Conservation (phyloP, 78 protist genomes). For the Monocercomonoides exilis region DNA sequence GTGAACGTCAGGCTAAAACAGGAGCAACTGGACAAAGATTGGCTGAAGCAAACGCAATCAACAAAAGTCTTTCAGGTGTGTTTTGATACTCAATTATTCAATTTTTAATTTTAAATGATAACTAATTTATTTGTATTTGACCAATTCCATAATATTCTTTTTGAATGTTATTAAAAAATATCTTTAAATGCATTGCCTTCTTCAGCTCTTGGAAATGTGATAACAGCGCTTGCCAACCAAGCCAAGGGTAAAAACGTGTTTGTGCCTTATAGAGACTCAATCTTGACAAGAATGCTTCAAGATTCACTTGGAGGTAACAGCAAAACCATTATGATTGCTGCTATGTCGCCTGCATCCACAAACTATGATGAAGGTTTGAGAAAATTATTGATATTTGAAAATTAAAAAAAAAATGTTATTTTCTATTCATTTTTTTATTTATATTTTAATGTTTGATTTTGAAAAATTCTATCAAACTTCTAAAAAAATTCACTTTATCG, state of each 20-base stretch:
- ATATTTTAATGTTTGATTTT: too few relatives aligned
- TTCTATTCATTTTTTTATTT: too few relatives aligned
- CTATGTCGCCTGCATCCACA: conserved; percentile 35
- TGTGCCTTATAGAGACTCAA: conserved; percentile 86
- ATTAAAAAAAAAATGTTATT: too few relatives aligned
- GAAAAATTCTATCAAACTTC: too few relatives aligned
- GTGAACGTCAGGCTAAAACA: conserved; percentile 43
- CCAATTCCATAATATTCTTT: too few relatives aligned
- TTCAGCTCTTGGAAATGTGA: conserved; percentile 64
- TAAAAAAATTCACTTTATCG: too few relatives aligned
- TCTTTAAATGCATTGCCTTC: too few relatives aligned
- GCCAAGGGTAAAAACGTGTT: conserved; percentile 30
- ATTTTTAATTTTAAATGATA: too few relatives aligned
- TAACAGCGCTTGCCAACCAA: conserved; percentile 63
- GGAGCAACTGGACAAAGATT: conserved; percentile 45
- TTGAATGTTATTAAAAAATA: too few relatives aligned
- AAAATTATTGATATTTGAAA: too few relatives aligned
- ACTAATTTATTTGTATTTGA: too few relatives aligned
- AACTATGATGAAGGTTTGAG: conserved; percentile 48
- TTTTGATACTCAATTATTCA: too few relatives aligned
- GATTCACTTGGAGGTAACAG: conserved; percentile 44
- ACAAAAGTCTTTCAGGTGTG: conserved; percentile 26
- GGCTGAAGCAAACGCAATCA: background rate
- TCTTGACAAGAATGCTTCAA: conserved; percentile 69
- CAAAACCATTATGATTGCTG: conserved; percentile 37